phyloP scores from a whole-genome alignment of 2,329 filamentous ascomycete genomes.

The Xenosphaeropsis pyriputrescens region DNA sequence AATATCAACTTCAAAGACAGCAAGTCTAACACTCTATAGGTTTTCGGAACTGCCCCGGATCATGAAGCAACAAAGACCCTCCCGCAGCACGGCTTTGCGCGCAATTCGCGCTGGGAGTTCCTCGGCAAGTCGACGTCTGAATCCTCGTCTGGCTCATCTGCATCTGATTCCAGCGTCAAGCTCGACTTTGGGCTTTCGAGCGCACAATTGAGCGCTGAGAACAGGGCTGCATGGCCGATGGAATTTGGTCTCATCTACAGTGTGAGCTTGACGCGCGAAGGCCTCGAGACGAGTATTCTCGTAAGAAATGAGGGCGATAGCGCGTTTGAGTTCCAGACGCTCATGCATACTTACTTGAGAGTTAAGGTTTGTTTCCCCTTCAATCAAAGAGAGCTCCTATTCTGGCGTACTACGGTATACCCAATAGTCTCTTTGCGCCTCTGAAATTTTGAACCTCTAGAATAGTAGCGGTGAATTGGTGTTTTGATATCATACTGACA shows the following conservation, averaged over 20 bases:
- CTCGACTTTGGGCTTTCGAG: conserved; percentile 87
- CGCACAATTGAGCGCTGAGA: conserved; percentile 52
- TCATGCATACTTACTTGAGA: conserved; percentile 83
- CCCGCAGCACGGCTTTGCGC: conserved; percentile 89
- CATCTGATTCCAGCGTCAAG: conserved; percentile 56
- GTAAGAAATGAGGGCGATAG: conserved; percentile 76
- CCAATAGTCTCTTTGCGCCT: background rate
- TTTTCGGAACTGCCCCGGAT: conserved; percentile 71
- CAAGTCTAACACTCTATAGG: conserved; percentile 27
- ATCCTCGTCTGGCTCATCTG: conserved; percentile 19
- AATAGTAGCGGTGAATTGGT: background rate
- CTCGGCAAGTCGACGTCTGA: conserved; percentile 75
- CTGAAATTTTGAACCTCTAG: background rate
- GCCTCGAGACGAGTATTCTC: conserved; percentile 67
- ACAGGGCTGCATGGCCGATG: conserved; percentile 65
- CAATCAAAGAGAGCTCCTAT: background rate
- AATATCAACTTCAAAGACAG: background rate
- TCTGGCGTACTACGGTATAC: background rate
- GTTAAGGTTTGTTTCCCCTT: conserved; percentile 46
- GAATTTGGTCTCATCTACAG: conserved; percentile 88
- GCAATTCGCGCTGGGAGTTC: conserved; percentile 84
- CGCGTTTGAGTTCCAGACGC: conserved; percentile 79
- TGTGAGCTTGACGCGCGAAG: conserved; percentile 65
- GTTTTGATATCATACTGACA: conserved; percentile 4
- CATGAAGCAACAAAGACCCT: conserved; percentile 67